Percentiles rank a stretch among this genome's conserved stretches.
phyloP scores from a whole-genome alignment of 495 filamentous ascomycete genomes.

The Xylaria telfairii region DNA sequence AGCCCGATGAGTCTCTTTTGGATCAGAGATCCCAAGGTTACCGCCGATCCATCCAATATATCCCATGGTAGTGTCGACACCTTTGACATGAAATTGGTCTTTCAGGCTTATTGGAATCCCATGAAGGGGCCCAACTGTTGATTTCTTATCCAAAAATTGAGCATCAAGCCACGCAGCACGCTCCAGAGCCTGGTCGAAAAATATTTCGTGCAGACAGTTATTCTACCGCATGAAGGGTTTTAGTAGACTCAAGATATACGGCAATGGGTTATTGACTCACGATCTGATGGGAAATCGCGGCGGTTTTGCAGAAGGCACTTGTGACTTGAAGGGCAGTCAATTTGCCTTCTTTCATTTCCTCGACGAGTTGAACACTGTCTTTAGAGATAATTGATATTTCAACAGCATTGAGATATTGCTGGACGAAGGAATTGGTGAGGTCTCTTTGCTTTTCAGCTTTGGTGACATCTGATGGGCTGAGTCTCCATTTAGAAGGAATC shows the following conservation, averaged over 20 bases:
- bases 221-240: not conserved
- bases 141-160: conserved; percentile 51
- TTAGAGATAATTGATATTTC: conserved; percentile 30
- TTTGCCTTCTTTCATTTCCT: conserved; percentile 29
- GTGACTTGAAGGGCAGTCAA: conserved; percentile 47
- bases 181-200: conserved; percentile 65
- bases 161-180: conserved; percentile 65
- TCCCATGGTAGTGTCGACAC: conserved; percentile 53
- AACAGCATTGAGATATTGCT: conserved; percentile 34
- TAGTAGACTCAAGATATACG: not conserved
- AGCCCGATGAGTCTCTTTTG: conserved; percentile 49
- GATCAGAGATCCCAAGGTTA: conserved; percentile 10
- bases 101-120: conserved; percentile 72
- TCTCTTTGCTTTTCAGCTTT: conserved; percentile 30
- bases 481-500: conserved; percentile 37
- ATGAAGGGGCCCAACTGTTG: conserved; percentile 65
- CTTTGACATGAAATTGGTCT: conserved; percentile 69
- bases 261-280: conserved; percentile 36
- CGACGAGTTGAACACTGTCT: conserved; percentile 30
- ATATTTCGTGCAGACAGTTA: conserved; percentile 71
- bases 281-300: conserved; percentile 66
- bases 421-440: conserved; percentile 43
- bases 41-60: conserved; percentile 47
- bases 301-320: conserved; percentile 54
- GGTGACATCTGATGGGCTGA: conserved; percentile 31